These are phyloP conservation scores for Eucalyptus regnans DNA, from an alignment of 345 rosid species.

Conservation along the genomic window DNA sequence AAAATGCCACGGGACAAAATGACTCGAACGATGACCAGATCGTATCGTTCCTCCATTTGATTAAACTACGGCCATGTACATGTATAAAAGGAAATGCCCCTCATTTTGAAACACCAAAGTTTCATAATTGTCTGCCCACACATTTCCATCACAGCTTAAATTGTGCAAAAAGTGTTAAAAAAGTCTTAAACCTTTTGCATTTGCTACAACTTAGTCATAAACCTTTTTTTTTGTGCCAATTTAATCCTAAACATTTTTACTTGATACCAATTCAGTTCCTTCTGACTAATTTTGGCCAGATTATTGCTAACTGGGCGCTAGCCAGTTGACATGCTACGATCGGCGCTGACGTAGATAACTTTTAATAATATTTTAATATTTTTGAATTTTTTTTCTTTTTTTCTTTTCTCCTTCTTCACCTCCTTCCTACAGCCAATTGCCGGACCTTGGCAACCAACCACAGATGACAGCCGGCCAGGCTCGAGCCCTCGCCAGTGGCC, in stretches of 20 bases:
- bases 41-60: background rate
- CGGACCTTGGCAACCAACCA: fast-evolving
- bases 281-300: no score
- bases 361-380: no score
- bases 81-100: background rate
- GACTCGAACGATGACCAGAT: background rate
- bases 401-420: no score
- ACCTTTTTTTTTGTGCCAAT: no score
- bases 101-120: background rate
- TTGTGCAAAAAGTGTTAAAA: background rate
- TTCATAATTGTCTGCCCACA: background rate
- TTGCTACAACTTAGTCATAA: no score
- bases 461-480: fast-evolving
- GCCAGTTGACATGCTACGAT: no score
- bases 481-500: no score
- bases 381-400: no score
- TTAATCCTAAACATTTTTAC: no score
- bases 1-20: background rate
- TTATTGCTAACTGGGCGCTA: fast-evolving
- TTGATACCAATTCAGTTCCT: no score
- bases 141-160: background rate
- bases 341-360: fast-evolving
- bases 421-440: no score
- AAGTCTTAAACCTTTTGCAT: no score
- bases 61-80: background rate